A percentile compares a stretch with the other conserved stretches of the same genome.
phyloP scores from a whole-genome alignment of 345 rosid genomes.

The Bruguiera gymnorhiza region DNA sequence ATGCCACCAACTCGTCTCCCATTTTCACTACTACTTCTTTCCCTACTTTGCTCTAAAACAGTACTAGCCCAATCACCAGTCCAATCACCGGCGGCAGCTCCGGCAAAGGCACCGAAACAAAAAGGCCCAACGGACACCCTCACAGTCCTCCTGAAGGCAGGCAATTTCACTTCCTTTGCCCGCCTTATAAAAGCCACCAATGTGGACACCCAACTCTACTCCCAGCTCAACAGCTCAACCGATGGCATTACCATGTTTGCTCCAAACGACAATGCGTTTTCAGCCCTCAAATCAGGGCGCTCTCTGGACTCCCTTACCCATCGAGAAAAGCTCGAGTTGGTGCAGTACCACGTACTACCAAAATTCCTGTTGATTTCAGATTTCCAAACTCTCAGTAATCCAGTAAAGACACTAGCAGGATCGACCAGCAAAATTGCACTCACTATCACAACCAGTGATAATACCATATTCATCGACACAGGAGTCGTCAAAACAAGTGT shows the following conservation, averaged over 20 bases:
- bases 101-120: slow-evolving; percentile 1
- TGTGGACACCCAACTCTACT: slow-evolving; percentile 9
- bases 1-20: slow-evolving; percentile 5
- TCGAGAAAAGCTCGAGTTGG: slow-evolving; percentile 10
- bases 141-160: slow-evolving; percentile 17
- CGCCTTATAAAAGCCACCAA: slow-evolving; percentile 22
- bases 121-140: slow-evolving; percentile 5
- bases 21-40: slow-evolving; percentile 6
- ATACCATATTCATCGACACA: slow-evolving; percentile 12
- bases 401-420: slow-evolving; percentile 23
- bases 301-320: slow-evolving; percentile 14
- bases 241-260: slow-evolving; percentile 27
- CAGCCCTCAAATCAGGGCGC: slow-evolving; percentile 11
- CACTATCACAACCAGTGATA: slow-evolving; percentile 10
- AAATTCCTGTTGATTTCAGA: slow-evolving; percentile 1
- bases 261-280: slow-evolving; percentile 18
- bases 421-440: slow-evolving; percentile 6
- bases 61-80: slow-evolving; percentile 12
- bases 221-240: slow-evolving; percentile 21
- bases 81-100: slow-evolving; percentile 10
- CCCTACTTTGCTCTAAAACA: background rate
- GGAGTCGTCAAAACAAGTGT: slow-evolving; percentile 19
- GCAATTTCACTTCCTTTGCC: slow-evolving; percentile 16
- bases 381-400: slow-evolving; percentile 23
- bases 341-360: slow-evolving; percentile 19